A percentile compares a stretch with the other conserved stretches of the same genome.
These are phyloP conservation scores for Boletus reticuloceps DNA, from an alignment of 768 basidiomycete species.

Conservation along the genomic window DNA sequence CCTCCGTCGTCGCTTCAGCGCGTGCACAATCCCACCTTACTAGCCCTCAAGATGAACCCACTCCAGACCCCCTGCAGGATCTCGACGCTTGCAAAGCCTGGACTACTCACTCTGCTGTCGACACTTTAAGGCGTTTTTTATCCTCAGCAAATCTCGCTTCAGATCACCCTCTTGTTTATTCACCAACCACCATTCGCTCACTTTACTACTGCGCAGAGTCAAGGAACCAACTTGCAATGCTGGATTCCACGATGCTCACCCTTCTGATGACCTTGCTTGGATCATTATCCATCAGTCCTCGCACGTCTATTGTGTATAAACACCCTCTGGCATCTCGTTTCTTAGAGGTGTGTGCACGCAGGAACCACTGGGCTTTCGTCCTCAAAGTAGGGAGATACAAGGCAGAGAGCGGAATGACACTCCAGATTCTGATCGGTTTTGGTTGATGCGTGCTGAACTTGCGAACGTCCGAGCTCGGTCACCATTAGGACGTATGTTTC, in stretches of 20 bases:
- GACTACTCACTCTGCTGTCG: conserved; percentile 7
- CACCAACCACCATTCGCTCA: conserved; percentile 35
- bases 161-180: conserved; percentile 10
- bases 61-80: background rate
- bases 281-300: conserved; percentile 40
- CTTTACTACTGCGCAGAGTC: conserved; percentile 40
- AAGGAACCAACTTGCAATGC: conserved; percentile 30
- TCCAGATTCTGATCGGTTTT: conserved; percentile 55
- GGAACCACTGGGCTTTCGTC: conserved; percentile 50
- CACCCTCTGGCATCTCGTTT: conserved; percentile 29
- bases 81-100: background rate
- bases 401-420: conserved; percentile 27
- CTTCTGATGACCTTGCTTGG: conserved; percentile 49
- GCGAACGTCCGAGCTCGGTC: conserved; percentile 21
- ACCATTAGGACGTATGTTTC: conserved; percentile 14
- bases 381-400: conserved; percentile 47
- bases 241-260: conserved; percentile 38
- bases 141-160: conserved; percentile 13
- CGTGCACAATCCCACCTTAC: background rate
- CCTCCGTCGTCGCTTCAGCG: background rate
- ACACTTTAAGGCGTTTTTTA: conserved; percentile 12
- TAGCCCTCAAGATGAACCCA: background rate
- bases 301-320: conserved; percentile 25
- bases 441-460: conserved; percentile 54
- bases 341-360: conserved; percentile 16